Evolutionary conservation across 1,139 yeast species (phyloP), one percentile per base, ranked within the genome.

Genomic region (Diutina sp.): DNA sequence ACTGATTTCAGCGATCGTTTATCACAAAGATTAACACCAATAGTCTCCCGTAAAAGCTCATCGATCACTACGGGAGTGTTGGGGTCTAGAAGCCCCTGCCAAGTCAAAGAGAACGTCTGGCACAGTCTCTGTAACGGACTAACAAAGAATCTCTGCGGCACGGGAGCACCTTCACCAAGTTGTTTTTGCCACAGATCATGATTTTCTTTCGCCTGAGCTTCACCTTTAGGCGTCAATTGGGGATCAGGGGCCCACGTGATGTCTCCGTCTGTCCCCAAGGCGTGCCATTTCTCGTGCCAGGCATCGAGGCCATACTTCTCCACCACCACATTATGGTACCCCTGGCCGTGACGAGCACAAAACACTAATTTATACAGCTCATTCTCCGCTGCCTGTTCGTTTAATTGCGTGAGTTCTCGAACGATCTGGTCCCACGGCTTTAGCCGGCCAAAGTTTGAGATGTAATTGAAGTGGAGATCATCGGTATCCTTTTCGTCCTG

Each of bases 331-430:
- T 74, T 74, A 58, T 74, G 78, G 60, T 61, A 71, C 1, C 77
- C 78, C 62, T 73, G 72, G 7, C 76, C 77, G 58, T 74, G 79
- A 60, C 79, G 67, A 53, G 72, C 77, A 14, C 72, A 18, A n/a
- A 52, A 55, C 8, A 55, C 41, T 41, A 60, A 51, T 52, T 61
- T 60, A 57, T 61, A 61, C n/a, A 54, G 29, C 18, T 54, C 60
- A 54, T 60, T 58, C 6, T 46, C 55, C 5, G 57, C 56, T 25
- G 61, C 61, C 9, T 45, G 16, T 18, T 41, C 46, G 50, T 61
- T 60, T 35, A 61, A 56, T 8, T 51, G 53, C 11, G 55, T 56
- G 32, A 61, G 53, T 32, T 54, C 56, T 18, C 25, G 30, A 30
- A 46, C 48, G 48, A 60, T 58, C 28, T 60, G 54, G n/a, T 55